phyloP scores from a whole-genome alignment of 2,329 filamentous ascomycete species.

The Leptographium procerum region DNA sequence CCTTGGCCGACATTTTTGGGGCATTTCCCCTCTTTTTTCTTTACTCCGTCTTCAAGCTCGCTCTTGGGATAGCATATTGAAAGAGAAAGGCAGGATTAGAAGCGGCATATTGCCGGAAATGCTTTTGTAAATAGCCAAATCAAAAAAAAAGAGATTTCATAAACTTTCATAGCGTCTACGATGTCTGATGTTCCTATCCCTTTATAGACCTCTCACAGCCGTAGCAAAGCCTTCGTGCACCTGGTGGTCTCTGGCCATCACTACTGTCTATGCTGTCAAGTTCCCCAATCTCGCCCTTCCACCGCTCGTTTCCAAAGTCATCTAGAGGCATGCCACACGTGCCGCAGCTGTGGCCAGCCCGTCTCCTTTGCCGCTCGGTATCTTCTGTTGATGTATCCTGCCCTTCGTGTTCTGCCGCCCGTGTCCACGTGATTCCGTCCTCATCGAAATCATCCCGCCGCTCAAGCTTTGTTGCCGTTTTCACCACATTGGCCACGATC shows the following conservation, averaged over 20 bases:
- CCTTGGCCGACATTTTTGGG: not conserved
- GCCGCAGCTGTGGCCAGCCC: slow-evolving; percentile 34
- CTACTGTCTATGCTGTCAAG: slow-evolving; percentile 16
- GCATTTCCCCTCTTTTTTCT: not conserved
- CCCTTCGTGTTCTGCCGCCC: not conserved
- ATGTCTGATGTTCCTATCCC: slow-evolving; percentile 23
- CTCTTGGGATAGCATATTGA: not conserved
- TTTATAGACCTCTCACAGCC: slow-evolving; percentile 58
- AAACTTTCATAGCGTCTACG: not conserved
- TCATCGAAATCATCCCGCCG: slow-evolving; percentile 22
- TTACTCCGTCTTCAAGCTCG: not conserved
- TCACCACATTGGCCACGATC: slow-evolving; percentile 89
- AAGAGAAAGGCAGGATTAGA: not conserved
- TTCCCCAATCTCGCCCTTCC: slow-evolving; percentile 49
- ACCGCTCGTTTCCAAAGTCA: slow-evolving; percentile 49
- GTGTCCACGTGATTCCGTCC: slow-evolving; percentile 1
- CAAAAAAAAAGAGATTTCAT: not conserved
- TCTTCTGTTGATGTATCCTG: not conserved
- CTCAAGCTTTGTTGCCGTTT: slow-evolving; percentile 74
- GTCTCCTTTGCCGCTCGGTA: not conserved
- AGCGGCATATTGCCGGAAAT: not conserved
- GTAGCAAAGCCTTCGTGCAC: slow-evolving; percentile 47
- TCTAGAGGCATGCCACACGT: slow-evolving; percentile 61
- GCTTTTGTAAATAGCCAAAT: not conserved
- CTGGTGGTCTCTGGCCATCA: slow-evolving; percentile 14